Percentiles rank a stretch among this genome's conserved stretches.
Evolutionary conservation across 2,329 filamentous ascomycete genomes (phyloP).

Genomic region (Pseudonectria foliicola): DNA sequence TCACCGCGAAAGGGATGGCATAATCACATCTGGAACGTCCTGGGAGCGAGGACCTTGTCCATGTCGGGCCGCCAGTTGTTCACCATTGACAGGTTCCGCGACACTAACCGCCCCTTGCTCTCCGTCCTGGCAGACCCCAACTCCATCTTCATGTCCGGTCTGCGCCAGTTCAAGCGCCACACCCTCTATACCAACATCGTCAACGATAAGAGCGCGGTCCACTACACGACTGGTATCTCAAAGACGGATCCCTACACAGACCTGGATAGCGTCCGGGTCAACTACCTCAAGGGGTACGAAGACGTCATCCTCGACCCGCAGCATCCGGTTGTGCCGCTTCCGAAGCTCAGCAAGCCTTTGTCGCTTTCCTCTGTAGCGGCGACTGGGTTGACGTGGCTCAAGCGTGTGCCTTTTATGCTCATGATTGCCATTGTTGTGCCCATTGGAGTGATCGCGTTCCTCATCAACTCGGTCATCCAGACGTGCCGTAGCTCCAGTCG

Average conservation of each 20-base stretch:
- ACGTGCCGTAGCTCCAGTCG: conserved; percentile 66
- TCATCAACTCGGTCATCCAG: conserved; percentile 71
- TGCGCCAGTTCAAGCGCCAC: conserved; percentile 68
- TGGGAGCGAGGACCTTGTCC: conserved; percentile 75
- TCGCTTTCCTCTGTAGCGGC: conserved; percentile 27
- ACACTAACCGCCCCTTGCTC: conserved; percentile 73
- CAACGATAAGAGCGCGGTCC: conserved; percentile 76
- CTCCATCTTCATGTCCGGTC: conserved; percentile 76
- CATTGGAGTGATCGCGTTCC: conserved; percentile 61
- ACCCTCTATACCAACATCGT: conserved; percentile 79
- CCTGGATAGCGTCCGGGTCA: conserved; percentile 59
- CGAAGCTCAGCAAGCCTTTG: conserved; percentile 20
- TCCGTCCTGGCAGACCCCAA: conserved; percentile 74
- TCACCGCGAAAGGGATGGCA: conserved; percentile 60
- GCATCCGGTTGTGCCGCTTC: conserved; percentile 49
- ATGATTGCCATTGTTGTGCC: conserved; percentile 66
- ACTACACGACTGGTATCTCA: conserved; percentile 75
- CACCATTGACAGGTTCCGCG: conserved; percentile 75
- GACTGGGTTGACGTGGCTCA: conserved; percentile 30
- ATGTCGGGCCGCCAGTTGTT: conserved; percentile 84
- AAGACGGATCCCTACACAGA: conserved; percentile 71
- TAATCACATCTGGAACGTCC: conserved; percentile 69
- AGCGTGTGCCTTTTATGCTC: conserved; percentile 55
- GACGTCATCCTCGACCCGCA: conserved; percentile 66
- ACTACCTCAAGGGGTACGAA: conserved; percentile 67